phyloP scores from a whole-genome alignment of 225 moss, liverwort and hornwort species.

The Physcomitrellopsis africana region DNA sequence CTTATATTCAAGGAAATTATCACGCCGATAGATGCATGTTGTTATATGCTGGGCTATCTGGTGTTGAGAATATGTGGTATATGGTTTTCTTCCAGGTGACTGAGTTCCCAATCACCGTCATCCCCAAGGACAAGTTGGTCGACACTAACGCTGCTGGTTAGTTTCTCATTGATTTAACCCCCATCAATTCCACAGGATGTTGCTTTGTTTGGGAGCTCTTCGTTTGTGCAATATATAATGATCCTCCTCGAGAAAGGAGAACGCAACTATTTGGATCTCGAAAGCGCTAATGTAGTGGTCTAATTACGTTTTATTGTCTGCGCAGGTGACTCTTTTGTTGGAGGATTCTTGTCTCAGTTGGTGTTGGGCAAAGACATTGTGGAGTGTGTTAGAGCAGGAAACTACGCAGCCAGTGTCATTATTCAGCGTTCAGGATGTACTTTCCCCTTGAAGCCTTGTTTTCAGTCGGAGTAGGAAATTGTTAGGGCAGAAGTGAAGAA shows the following conservation, averaged over 20 bases:
- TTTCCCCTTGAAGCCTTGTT: conserved; percentile 73
- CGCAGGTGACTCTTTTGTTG: conserved; percentile 90
- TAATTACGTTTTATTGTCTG: neutral
- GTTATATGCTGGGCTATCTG: no score
- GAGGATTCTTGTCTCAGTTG: conserved; percentile 93
- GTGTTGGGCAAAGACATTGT: conserved; percentile 76
- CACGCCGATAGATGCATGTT: no score
- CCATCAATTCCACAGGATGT: no score
- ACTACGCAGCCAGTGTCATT: conserved; percentile 84
- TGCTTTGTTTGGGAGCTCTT: no score
- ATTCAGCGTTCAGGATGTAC: conserved; percentile 93
- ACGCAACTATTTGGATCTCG: no score
- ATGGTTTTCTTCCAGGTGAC: conserved; percentile 39
- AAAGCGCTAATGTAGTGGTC: neutral
- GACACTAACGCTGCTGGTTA: conserved; percentile 94
- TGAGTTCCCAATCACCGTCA: conserved; percentile 60
- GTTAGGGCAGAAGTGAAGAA: neutral
- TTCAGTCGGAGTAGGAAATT: conserved; percentile 43
- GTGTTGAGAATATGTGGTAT: neutral
- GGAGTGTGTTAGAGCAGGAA: conserved; percentile 70
- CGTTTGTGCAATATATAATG: no score
- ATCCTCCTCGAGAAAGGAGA: no score
- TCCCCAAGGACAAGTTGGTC: conserved; percentile 75
- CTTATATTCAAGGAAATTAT: no score
- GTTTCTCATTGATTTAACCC: conserved; percentile 7